Conservation (phyloP, 2,329 filamentous ascomycete species). For the Stromatinia cepivora region DNA sequence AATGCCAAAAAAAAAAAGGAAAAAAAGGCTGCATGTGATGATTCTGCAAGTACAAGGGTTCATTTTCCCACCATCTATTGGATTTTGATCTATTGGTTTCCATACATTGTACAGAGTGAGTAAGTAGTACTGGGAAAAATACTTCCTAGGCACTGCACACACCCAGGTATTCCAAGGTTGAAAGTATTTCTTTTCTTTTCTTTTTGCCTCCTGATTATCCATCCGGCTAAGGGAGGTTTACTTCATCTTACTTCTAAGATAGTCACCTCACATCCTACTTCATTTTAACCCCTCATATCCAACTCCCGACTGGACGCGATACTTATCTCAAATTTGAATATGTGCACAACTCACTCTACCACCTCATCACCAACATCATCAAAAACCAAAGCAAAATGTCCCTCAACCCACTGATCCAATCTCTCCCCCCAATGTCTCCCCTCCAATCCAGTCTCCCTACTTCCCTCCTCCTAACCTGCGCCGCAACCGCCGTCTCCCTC, state of each 20-base stretch:
- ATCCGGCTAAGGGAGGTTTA: conserved; percentile 8
- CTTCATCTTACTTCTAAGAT: neutral
- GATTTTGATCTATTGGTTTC: conserved; percentile 13
- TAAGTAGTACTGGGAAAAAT: conserved; percentile 4
- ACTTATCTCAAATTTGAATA: conserved; percentile 6
- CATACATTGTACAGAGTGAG: neutral
- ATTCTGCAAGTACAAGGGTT: conserved; percentile 29
- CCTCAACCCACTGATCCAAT: conserved; percentile 3
- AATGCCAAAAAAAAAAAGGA: neutral
- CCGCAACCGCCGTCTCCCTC: conserved; percentile 57
- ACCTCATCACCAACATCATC: conserved; percentile 2
- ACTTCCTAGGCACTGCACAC: neutral
- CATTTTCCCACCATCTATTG: conserved; percentile 8
- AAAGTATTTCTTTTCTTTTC: neutral
- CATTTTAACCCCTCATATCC: conserved; percentile 10
- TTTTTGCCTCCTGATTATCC: conserved; percentile 3
- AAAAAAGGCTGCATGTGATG: conserved; percentile 24
- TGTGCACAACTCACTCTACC: conserved; percentile 14
- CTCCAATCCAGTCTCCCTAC: conserved; percentile 22
- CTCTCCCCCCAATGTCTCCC: conserved; percentile 15
- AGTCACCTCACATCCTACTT: neutral
- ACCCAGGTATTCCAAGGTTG: conserved; percentile 5
- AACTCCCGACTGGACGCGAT: neutral
- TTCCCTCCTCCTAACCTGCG: conserved; percentile 54
- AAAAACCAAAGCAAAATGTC: neutral